A percentile compares a stretch with the other conserved stretches of the same genome.
Evolutionary conservation across 305 asterid genomes (phyloP).

Genomic region (Galium porrigens): DNA sequence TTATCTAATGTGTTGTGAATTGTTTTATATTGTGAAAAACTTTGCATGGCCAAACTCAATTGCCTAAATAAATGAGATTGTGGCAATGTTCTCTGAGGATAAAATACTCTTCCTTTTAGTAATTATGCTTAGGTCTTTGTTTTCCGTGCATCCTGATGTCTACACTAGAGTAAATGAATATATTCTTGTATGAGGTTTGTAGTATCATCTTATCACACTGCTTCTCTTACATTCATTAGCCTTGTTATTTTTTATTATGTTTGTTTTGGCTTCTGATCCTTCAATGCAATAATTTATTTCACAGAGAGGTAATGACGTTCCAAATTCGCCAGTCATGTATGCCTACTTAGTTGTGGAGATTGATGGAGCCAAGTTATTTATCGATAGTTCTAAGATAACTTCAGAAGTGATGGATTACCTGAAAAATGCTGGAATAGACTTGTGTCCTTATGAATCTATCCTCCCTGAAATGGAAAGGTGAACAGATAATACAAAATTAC

Average conservation of each 20-base stretch:
- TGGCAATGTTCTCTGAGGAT: background rate
- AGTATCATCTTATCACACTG: background rate
- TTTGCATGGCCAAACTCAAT: background rate
- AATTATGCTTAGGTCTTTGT: background rate
- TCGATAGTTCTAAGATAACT: constrained; percentile 60
- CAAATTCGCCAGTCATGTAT: constrained; percentile 87
- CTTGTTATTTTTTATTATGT: background rate
- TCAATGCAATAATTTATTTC: constrained; percentile 9
- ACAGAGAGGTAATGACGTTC: constrained; percentile 82
- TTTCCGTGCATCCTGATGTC: background rate
- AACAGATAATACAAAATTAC: constrained; percentile 10
- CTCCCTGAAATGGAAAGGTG: constrained; percentile 82
- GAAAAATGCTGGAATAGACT: constrained; percentile 63
- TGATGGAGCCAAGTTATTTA: constrained; percentile 66
- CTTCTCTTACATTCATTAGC: background rate
- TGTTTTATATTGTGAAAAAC: background rate
- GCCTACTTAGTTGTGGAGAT: constrained; percentile 79
- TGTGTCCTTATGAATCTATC: constrained; percentile 70
- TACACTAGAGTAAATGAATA: background rate
- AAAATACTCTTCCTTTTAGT: background rate
- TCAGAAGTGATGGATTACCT: constrained; percentile 65
- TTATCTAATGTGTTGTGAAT: background rate
- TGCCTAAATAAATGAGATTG: background rate
- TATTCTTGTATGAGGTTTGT: background rate
- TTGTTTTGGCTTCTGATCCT: constrained; percentile 2